Conservation (phyloP, 805 yeast genomes). For the Suhomyces sp. region DNA sequence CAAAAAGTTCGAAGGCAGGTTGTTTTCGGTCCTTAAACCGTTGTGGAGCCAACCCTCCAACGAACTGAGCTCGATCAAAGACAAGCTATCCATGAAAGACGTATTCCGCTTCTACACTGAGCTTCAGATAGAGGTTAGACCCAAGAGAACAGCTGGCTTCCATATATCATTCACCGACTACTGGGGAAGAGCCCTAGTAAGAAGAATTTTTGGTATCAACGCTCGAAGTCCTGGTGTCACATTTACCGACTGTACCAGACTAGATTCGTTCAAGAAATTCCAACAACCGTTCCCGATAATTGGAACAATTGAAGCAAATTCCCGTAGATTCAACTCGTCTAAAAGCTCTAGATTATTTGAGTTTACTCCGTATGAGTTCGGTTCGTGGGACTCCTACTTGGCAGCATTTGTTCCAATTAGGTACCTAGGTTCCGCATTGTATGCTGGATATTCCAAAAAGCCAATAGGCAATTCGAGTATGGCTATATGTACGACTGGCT, state of each 20-base stretch:
- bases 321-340: conserved; percentile 25
- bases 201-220: conserved; percentile 40
- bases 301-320: conserved; percentile 39
- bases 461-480: conserved; percentile 18
- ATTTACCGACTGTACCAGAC: conserved; percentile 30
- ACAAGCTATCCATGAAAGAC: conserved; percentile 3
- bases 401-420: conserved; percentile 48
- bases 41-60: neutral
- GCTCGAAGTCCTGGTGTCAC: conserved; percentile 36
- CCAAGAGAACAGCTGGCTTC: conserved; percentile 53
- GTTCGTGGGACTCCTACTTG: conserved; percentile 57
- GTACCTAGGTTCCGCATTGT: conserved; percentile 50
- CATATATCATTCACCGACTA: conserved; percentile 62
- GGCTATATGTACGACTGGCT: conserved; percentile 48
- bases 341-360: conserved; percentile 50
- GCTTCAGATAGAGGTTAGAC: conserved; percentile 52
- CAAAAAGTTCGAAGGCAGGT: neutral
- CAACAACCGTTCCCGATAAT: conserved; percentile 52
- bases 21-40: neutral
- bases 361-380: conserved; percentile 64
- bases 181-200: conserved; percentile 62
- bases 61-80: neutral
- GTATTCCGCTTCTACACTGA: conserved; percentile 48
- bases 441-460: conserved; percentile 39
- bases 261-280: conserved; percentile 34